phyloP scores from a whole-genome alignment of 768 basidiomycete species.

The Coprinopsis strossmayeri region DNA sequence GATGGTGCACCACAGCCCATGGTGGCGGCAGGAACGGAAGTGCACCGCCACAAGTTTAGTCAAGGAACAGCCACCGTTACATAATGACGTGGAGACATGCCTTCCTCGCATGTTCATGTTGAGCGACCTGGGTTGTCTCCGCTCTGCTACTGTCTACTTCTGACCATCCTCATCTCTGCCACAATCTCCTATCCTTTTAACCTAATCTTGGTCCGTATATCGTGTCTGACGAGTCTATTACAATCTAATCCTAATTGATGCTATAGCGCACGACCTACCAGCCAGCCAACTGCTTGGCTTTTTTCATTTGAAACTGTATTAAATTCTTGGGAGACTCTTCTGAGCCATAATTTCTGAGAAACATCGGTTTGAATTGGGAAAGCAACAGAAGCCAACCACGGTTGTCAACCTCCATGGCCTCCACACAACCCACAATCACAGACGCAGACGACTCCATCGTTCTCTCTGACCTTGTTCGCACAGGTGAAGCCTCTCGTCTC shows the following conservation, averaged over 20 bases:
- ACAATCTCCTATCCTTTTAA: no score
- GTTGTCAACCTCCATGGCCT: background rate
- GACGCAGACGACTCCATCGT: conserved; percentile 66
- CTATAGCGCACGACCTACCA: no score
- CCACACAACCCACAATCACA: conserved; percentile 1
- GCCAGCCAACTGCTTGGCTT: no score
- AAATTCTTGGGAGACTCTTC: no score
- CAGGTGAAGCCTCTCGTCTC: conserved; percentile 66
- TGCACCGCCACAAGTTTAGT: no score
- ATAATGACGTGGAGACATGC: background rate
- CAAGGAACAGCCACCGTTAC: background rate
- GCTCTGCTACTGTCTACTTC: background rate
- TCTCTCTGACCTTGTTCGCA: conserved; percentile 67
- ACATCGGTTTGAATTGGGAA: background rate
- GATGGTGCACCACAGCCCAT: no score
- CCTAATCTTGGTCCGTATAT: no score
- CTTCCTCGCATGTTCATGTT: background rate
- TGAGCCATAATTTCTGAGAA: background rate
- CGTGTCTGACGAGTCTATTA: no score
- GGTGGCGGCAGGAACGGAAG: no score
- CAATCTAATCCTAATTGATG: no score
- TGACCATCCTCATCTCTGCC: background rate
- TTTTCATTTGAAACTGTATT: no score
- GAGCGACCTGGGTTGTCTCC: background rate
- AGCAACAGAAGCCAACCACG: background rate